phyloP scores from a whole-genome alignment of 768 basidiomycete genomes.

The Lentinus brumalis region DNA sequence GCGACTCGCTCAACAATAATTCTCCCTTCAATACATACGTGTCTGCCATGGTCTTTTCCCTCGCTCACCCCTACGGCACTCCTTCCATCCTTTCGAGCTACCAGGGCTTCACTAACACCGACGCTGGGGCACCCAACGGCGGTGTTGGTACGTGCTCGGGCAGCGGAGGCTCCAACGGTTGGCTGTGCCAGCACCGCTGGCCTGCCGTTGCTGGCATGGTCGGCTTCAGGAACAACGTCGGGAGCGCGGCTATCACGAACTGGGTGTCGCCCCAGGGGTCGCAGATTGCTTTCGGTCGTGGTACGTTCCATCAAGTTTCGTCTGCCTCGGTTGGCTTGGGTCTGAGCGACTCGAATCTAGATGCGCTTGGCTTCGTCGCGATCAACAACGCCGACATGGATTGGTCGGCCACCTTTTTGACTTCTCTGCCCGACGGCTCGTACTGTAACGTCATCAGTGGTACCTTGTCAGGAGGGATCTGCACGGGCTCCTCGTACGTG shows the following conservation, averaged over 20 bases:
- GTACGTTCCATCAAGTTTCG: constrained; percentile 37
- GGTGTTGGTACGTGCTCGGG: constrained; percentile 55
- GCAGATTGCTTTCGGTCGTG: constrained; percentile 69
- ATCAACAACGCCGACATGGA: constrained; percentile 64
- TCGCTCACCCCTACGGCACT: constrained; percentile 69
- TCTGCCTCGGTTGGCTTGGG: neutral
- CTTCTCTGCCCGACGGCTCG: constrained; percentile 54
- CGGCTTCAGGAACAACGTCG: constrained; percentile 63
- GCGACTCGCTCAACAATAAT: constrained; percentile 54
- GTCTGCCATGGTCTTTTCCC: constrained; percentile 60
- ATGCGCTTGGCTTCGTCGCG: constrained; percentile 58
- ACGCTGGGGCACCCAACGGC: constrained; percentile 63
- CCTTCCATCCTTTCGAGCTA: constrained; percentile 66
- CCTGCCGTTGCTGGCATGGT: constrained; percentile 58
- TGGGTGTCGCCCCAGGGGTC: constrained; percentile 60
- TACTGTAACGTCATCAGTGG: constrained; percentile 72
- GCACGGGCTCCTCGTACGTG: constrained; percentile 51
- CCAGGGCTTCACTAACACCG: constrained; percentile 44
- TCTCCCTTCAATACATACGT: constrained; percentile 69
- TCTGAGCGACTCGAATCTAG: constrained; percentile 30
- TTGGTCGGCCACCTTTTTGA: constrained; percentile 62
- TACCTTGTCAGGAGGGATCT: constrained; percentile 38
- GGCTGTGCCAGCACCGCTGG: constrained; percentile 70
- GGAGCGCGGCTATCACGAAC: constrained; percentile 48
- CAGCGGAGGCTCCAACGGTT: constrained; percentile 55